Base-by-base conservation (phyloP, 139 green algal species). In the Chlamydomonas incerta region DNA sequence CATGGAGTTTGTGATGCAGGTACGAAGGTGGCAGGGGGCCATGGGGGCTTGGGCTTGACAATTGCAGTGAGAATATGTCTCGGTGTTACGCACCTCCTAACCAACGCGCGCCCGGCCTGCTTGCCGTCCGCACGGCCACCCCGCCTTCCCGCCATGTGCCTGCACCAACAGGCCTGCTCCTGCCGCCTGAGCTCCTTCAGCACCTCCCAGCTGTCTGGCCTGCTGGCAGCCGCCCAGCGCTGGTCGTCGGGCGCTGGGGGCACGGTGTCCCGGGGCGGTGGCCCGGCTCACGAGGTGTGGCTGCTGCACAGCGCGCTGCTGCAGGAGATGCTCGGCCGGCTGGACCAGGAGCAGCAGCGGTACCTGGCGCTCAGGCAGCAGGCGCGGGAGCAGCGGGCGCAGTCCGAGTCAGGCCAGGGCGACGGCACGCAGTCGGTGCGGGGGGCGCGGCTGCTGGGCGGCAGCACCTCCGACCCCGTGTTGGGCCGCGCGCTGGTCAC, bases 1-100 rank as follows among this genome's bases (percentile, higher is more conserved):
- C n/a, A 28, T 57, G 79, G 79, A 85, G 79, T 85, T 75, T 9
- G 28, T 85, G 41, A 65, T 74, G 77, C 63, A 83, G 77, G 77
- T 81, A 34, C 60, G 60, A 24, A 26, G 20, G 57, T 4, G n/a
- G n/a, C n/a, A n/a, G n/a, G n/a, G n/a, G n/a, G n/a, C n/a, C n/a
- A n/a, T n/a, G n/a, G n/a, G n/a, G n/a, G n/a, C n/a, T n/a, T n/a
- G n/a, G n/a, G n/a, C n/a, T n/a, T n/a, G n/a, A n/a, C n/a, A n/a
- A n/a, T n/a, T n/a, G n/a, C n/a, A n/a, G n/a, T n/a, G n/a, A n/a
- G n/a, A n/a, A n/a, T n/a, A n/a, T n/a, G n/a, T n/a, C n/a, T n/a
- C n/a, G n/a, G n/a, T n/a, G n/a, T n/a, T n/a, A n/a, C n/a, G n/a
- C n/a, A n/a, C n/a, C n/a, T n/a, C n/a, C n/a, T n/a, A n/a, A n/a